A percentile compares a stretch with the other conserved stretches of the same genome.
These are phyloP conservation scores for Arthrobotrys musiformis DNA, from an alignment of 2,329 filamentous ascomycete genomes.

Conservation along the genomic window DNA sequence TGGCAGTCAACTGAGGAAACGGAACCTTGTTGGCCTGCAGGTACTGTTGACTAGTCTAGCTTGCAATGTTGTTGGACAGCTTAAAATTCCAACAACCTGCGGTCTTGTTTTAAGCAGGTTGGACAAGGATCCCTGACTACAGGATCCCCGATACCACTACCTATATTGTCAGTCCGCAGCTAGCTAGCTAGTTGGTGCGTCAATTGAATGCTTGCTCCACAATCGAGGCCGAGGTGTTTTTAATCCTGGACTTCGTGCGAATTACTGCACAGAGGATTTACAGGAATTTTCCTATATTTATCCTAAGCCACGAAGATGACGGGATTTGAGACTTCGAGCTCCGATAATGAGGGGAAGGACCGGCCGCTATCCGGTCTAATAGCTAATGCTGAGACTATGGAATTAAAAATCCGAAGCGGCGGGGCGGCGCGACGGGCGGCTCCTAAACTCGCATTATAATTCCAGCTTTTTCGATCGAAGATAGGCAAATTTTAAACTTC, in stretches of 20 bases:
- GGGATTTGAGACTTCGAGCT: background rate
- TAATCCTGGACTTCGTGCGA: background rate
- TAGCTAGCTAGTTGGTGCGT: background rate
- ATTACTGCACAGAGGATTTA: background rate
- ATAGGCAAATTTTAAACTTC: background rate
- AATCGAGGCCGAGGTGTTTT: background rate
- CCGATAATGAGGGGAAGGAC: background rate
- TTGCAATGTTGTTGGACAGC: slow-evolving; percentile 1
- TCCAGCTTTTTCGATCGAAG: background rate
- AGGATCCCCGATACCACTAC: background rate
- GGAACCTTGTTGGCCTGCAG: background rate
- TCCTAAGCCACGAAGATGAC: background rate
- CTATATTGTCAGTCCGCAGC: background rate
- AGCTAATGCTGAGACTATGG: too few species aligned
- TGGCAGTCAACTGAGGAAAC: background rate
- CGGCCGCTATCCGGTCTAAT: background rate
- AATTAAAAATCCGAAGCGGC: background rate
- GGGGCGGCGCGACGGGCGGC: background rate
- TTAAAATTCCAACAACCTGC: background rate
- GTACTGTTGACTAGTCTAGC: too few species aligned
- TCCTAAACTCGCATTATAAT: background rate
- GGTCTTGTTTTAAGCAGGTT: background rate
- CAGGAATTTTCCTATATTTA: background rate
- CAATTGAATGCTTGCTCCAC: too few species aligned
- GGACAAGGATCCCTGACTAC: background rate